Conservation (phyloP, 805 yeast genomes). For the Myxozyma neglecta region DNA sequence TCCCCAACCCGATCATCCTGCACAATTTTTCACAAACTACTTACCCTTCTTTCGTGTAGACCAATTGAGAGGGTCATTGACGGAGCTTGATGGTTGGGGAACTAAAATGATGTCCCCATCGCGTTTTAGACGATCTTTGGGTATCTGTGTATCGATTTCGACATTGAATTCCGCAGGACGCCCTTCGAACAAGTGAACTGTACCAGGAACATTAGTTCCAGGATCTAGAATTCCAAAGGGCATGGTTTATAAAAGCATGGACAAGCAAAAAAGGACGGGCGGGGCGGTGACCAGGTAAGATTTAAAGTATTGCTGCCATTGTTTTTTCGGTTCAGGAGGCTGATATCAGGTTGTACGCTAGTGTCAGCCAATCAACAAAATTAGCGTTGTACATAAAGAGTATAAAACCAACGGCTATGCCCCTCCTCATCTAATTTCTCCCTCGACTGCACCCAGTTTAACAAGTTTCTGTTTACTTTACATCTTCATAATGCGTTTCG, state of each 20-base stretch:
- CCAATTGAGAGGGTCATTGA: slow-evolving; percentile 74
- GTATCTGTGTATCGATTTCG: neutral
- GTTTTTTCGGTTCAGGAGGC: neutral
- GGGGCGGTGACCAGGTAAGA: neutral
- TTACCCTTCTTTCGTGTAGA: slow-evolving; percentile 34
- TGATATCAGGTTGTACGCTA: neutral
- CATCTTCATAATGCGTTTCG: slow-evolving; percentile 15
- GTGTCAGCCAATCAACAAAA: neutral
- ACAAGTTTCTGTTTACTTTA: neutral
- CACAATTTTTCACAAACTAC: neutral
- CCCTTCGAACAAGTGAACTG: slow-evolving; percentile 23
- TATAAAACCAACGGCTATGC: neutral
- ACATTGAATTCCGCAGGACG: neutral
- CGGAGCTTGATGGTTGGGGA: slow-evolving; percentile 67
- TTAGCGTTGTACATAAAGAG: neutral
- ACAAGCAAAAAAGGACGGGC: neutral
- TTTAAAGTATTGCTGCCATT: neutral
- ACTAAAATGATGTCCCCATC: slow-evolving; percentile 52
- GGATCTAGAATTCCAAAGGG: slow-evolving; percentile 29
- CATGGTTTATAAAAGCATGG: slow-evolving; percentile 1
- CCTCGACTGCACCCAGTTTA: neutral
- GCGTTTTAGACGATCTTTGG: slow-evolving; percentile 40
- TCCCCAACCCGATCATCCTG: no score
- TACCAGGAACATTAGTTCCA: slow-evolving; percentile 20
- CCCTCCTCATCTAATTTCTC: neutral